phyloP scores from a whole-genome alignment of 2,329 filamentous ascomycete species.

The Cadophora luteo-olivacea region DNA sequence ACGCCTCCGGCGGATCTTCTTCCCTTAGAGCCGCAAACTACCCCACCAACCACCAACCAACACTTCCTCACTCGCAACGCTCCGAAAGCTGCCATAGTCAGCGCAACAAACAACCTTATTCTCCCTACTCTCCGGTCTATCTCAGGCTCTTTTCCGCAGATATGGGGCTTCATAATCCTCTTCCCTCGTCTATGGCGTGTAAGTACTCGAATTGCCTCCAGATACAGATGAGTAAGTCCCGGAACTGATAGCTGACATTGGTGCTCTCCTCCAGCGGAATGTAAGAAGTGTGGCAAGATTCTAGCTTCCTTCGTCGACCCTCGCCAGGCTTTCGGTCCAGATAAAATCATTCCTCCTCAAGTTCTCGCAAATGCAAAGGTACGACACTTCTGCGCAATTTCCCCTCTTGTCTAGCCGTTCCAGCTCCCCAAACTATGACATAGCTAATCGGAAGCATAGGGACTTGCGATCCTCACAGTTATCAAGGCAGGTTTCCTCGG shows the following conservation, averaged over 20 bases:
- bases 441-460: slow-evolving; percentile 50
- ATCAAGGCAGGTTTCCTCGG: slow-evolving; percentile 88
- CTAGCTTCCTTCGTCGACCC: slow-evolving; percentile 94
- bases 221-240: neutral
- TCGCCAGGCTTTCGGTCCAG: slow-evolving; percentile 89
- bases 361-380: slow-evolving; percentile 93
- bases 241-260: slow-evolving; percentile 25
- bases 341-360: slow-evolving; percentile 94
- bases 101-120: slow-evolving; percentile 17
- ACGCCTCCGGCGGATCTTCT: slow-evolving; percentile 9
- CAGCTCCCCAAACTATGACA: neutral
- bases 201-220: slow-evolving; percentile 49
- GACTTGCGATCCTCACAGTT: slow-evolving; percentile 84
- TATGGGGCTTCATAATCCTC: slow-evolving; percentile 72
- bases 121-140: slow-evolving; percentile 8
- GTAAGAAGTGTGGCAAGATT: slow-evolving; percentile 96
- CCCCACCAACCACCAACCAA: slow-evolving; percentile 20
- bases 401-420: neutral
- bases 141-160: slow-evolving; percentile 2
- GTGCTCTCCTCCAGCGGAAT: slow-evolving; percentile 72
- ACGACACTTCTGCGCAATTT: slow-evolving; percentile 32
- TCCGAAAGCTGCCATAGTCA: slow-evolving; percentile 17
- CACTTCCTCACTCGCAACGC: slow-evolving; percentile 1
- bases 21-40: slow-evolving; percentile 19
- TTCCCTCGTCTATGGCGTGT: slow-evolving; percentile 72